These are phyloP conservation scores for Entophlyctis helioformis DNA, from an alignment of 192 early-diverging fungal species.

Conservation along the genomic window DNA sequence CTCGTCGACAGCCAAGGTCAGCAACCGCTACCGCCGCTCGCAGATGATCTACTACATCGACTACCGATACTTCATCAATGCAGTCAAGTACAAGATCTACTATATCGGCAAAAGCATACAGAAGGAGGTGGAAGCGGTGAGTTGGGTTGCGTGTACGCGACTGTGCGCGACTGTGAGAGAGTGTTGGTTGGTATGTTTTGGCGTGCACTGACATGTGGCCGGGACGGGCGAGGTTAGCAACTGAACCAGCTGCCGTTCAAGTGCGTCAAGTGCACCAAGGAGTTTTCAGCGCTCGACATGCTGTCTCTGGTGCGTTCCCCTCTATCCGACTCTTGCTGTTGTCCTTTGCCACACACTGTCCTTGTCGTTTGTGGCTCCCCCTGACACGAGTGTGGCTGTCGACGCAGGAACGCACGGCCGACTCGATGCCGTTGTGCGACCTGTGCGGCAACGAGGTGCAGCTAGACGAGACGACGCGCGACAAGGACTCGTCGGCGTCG, in stretches of 20 bases:
- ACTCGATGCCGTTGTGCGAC: constrained; percentile 12
- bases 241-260: constrained; percentile 24
- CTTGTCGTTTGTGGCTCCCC: too few relatives aligned
- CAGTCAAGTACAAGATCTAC: constrained; percentile 85
- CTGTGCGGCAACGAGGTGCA: constrained; percentile 3
- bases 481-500: background rate
- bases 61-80: constrained; percentile 87
- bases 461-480: background rate
- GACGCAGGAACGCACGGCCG: constrained; percentile 1
- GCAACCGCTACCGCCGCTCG: too few relatives aligned
- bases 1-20: too few relatives aligned
- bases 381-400: too few relatives aligned
- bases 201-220: too few relatives aligned
- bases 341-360: too few relatives aligned
- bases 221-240: too few relatives aligned
- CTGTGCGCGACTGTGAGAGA: background rate
- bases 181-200: too few relatives aligned
- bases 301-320: background rate
- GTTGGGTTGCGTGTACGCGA: background rate
- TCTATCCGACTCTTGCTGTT: too few relatives aligned
- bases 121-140: constrained; percentile 26
- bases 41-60: constrained; percentile 88
- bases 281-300: constrained; percentile 11
- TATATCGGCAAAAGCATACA: constrained; percentile 44
- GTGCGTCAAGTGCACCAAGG: constrained; percentile 13